phyloP scores from a whole-genome alignment of 2,329 filamentous ascomycete genomes.

The Clarireedia paspali region DNA sequence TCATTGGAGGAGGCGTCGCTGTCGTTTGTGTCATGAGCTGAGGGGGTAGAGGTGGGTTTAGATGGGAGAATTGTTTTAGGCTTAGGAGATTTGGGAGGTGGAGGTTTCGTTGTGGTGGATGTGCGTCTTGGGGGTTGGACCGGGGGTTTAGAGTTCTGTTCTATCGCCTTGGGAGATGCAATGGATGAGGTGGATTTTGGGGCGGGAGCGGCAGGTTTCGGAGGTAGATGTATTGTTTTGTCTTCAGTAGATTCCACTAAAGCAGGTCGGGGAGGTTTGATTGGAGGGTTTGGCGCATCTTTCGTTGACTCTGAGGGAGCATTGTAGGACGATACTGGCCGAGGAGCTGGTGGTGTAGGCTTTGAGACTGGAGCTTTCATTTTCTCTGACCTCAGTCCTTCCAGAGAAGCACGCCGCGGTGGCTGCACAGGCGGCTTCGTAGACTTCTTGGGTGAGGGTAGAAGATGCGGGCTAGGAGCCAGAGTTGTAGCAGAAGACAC shows the following conservation, averaged over 20 bases:
- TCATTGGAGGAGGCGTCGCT: constrained; percentile 23
- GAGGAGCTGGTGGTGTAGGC: background rate
- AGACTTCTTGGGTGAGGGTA: constrained; percentile 4
- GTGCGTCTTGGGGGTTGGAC: background rate
- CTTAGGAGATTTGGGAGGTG: background rate
- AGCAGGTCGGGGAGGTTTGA: background rate
- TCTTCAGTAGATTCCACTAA: background rate
- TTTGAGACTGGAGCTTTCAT: background rate
- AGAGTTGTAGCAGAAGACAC: background rate
- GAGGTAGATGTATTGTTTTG: background rate
- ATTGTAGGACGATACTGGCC: too few relatives aligned
- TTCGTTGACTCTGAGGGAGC: background rate
- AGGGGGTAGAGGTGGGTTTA: constrained; percentile 3
- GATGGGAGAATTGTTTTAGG: constrained; percentile 3
- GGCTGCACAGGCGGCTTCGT: background rate
- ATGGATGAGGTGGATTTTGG: background rate
- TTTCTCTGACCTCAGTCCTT: too few relatives aligned
- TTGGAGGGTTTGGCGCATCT: background rate
- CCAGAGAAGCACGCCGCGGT: too few relatives aligned
- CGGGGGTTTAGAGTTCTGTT: too few relatives aligned
- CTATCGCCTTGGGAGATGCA: background rate
- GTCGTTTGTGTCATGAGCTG: constrained; percentile 12
- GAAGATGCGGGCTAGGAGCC: background rate
- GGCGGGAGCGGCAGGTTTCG: background rate
- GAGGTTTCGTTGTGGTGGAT: background rate